A percentile compares a stretch with the other conserved stretches of the same genome.
phyloP scores from a whole-genome alignment of 192 early-diverging fungal species.

The Entomortierella chlamydospora region DNA sequence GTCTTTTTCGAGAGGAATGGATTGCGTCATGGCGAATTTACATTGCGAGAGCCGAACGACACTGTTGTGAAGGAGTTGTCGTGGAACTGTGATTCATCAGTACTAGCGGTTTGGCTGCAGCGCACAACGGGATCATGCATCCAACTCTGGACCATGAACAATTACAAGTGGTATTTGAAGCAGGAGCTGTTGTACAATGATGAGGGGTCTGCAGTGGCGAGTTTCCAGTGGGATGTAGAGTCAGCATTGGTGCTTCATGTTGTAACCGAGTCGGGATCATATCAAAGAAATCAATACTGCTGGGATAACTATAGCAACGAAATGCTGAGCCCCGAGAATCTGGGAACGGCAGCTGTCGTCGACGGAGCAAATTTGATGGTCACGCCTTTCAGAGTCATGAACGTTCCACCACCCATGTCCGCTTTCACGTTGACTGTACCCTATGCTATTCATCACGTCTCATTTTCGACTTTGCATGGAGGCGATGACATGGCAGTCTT shows the following conservation, averaged over 20 bases:
- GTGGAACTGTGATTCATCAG: constrained; percentile 94
- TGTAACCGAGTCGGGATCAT: constrained; percentile 55
- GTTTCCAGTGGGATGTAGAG: constrained; percentile 89
- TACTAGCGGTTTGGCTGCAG: constrained; percentile 80
- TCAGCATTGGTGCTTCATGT: constrained; percentile 72
- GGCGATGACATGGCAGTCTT: constrained; percentile 83
- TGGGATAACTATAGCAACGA: constrained; percentile 50
- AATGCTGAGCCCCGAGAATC: constrained; percentile 28
- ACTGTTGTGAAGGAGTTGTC: constrained; percentile 68
- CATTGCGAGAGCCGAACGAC: constrained; percentile 68
- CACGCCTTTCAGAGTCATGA: constrained; percentile 84
- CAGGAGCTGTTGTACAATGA: constrained; percentile 75
- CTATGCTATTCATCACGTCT: constrained; percentile 63
- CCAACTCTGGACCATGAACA: constrained; percentile 92
- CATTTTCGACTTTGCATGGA: constrained; percentile 70
- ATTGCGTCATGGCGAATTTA: constrained; percentile 92
- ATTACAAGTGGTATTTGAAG: constrained; percentile 98
- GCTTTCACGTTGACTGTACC: constrained; percentile 55
- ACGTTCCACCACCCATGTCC: constrained; percentile 97
- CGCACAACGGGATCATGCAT: constrained; percentile 57
- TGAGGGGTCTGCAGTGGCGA: constrained; percentile 54
- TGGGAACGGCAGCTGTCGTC: constrained; percentile 23
- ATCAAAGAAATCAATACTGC: constrained; percentile 44
- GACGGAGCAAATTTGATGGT: constrained; percentile 62
- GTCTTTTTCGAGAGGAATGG: constrained; percentile 97